Conservation (phyloP, 371 early-diverging fungal genomes). For the Mortierella sp. region DNA sequence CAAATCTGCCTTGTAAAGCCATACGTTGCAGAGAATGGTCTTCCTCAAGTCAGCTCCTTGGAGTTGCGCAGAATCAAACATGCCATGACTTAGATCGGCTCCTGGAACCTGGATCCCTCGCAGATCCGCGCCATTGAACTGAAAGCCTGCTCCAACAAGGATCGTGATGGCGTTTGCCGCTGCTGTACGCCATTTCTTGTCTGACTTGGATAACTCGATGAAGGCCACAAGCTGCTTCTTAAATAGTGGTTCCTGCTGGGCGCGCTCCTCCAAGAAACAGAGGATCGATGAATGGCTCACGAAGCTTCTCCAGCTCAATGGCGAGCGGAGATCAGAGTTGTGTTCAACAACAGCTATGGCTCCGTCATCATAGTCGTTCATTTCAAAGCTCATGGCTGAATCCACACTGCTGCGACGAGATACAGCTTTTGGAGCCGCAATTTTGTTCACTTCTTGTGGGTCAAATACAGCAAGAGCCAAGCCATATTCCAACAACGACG, state of each 20-base stretch:
- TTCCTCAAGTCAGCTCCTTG: too few species aligned
- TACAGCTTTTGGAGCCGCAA: neutral
- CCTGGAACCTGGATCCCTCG: neutral
- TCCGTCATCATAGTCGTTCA: neutral
- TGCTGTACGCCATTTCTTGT: neutral
- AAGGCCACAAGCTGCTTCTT: neutral
- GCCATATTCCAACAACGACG: conserved; percentile 4
- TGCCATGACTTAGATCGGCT: neutral
- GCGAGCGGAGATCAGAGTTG: neutral
- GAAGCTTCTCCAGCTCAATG: too few species aligned
- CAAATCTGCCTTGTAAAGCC: too few species aligned
- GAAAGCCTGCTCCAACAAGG: neutral
- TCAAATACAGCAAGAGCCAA: neutral
- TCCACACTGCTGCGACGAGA: too few species aligned
- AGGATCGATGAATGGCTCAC: too few species aligned
- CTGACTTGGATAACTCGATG: neutral
- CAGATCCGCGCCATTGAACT: neutral
- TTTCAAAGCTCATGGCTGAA: neutral
- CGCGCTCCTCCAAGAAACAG: too few species aligned
- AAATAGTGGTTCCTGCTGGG: too few species aligned
- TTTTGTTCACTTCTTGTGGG: neutral
- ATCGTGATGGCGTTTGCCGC: conserved; percentile 12
- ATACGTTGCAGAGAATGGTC: too few species aligned
- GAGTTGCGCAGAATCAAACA: neutral
- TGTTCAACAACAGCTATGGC: conserved; percentile 1